Base-by-base conservation (phyloP, 2,329 filamentous ascomycete genomes). In the Chaetothyriales sp. region DNA sequence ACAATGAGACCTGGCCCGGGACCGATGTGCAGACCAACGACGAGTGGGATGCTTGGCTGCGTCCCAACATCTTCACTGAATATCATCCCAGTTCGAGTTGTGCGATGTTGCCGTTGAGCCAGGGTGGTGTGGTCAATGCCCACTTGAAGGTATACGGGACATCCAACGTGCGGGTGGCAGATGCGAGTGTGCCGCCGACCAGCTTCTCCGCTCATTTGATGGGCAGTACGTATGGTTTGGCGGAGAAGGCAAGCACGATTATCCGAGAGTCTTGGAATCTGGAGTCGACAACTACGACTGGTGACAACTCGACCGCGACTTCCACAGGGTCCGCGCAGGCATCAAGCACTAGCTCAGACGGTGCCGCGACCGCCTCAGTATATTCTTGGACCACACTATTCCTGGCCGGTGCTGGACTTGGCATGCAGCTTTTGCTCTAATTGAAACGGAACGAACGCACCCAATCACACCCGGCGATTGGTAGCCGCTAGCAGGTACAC, bases 121-220 rank as follows among this genome's bases (percentile, higher is more conserved):
- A 71, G 40, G 60, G 61, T 6, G 73, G 73, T 6, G 73, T 75
- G 20, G 63, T 74, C 1, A 70, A 74, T 49, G 61, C 58, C 6
- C 63, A 62, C 9, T 57, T 75, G 13, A 67, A 65, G 15, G 73
- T 76, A 2, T 69, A 73, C 49, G 73, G 72, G 5, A 61, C 65
- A 1, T 48, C 55, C 1, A 63, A 63, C 20, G 49, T 68, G 48
- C 58, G 67, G 3, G 62, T 69, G 4, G 64, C 66, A 8, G 67
- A 68, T 48, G 65, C 66, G 2, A 66, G 64, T 55, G 56, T 66
- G 13, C 62, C 68, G 28, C 66, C 66, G 1, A 56, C 69, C 18
- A 48, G 64, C 1, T 55, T 67, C 48, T 65, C 64, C 0, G 63
- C 64, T 1, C 65, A 67, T 54, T 57, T 67, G 18, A 66, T 67